Conservation (phyloP, 2,329 filamentous ascomycete genomes). For the Drechslerella dactyloides region DNA sequence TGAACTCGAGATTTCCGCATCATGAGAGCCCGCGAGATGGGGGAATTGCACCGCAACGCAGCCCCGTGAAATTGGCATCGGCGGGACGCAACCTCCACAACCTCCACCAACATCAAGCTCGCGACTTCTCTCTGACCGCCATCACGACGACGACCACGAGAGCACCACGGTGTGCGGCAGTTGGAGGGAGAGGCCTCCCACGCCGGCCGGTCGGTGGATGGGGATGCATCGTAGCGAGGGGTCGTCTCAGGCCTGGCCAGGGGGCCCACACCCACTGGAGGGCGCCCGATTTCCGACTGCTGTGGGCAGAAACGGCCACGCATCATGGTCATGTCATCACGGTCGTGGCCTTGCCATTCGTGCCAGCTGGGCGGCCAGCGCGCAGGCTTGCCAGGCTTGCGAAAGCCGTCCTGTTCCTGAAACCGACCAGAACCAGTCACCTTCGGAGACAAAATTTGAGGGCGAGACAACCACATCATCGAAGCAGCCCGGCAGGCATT, state of each 20-base stretch:
- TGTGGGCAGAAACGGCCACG: slow-evolving; percentile 10
- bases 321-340: slow-evolving; percentile 22
- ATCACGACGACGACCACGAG: not conserved
- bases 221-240: slow-evolving; percentile 38
- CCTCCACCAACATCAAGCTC: not conserved
- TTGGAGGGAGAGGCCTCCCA: slow-evolving; percentile 35
- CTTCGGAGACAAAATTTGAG: slow-evolving; percentile 46
- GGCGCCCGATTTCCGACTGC: slow-evolving; percentile 15
- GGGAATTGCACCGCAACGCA: not conserved
- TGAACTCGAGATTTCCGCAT: slow-evolving; percentile 37
- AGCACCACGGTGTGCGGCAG: slow-evolving; percentile 23
- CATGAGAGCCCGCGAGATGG: slow-evolving; percentile 5
- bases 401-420: slow-evolving; percentile 28
- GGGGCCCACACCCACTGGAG: slow-evolving; percentile 32
- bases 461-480: slow-evolving; percentile 49
- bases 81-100: not conserved
- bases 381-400: slow-evolving; percentile 6
- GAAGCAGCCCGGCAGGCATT: slow-evolving; percentile 16
- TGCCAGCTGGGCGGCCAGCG: slow-evolving; percentile 22
- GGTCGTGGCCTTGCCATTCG: slow-evolving; percentile 14
- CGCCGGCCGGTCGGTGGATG: slow-evolving; percentile 39
- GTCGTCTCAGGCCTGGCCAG: slow-evolving; percentile 26
- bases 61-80: not conserved
- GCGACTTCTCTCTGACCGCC: too few species aligned
- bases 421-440: slow-evolving; percentile 37